These are phyloP conservation scores for Pseudogymnoascus sp. DNA, from an alignment of 2,329 filamentous ascomycete species.

Conservation along the genomic window DNA sequence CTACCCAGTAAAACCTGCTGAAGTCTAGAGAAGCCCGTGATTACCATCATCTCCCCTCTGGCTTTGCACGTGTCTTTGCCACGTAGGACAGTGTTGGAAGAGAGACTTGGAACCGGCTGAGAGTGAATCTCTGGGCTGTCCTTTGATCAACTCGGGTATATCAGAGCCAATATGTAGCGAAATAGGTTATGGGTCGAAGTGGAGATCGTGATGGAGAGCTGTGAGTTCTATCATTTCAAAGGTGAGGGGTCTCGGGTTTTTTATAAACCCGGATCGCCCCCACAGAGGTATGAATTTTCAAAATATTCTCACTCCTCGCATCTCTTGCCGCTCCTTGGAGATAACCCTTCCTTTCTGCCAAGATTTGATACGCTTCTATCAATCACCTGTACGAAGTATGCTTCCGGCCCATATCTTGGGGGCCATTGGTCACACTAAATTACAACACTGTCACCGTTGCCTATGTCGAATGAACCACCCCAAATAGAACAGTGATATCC, in stretches of 20 bases:
- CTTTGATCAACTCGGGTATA: neutral
- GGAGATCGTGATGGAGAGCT: neutral
- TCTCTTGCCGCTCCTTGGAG: neutral
- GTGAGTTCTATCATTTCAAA: neutral
- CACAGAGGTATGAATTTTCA: neutral
- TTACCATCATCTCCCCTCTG: no score
- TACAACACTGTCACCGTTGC: neutral
- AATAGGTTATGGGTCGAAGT: neutral
- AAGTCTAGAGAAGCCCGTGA: neutral
- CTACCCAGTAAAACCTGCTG: neutral
- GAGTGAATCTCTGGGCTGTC: neutral
- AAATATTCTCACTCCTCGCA: neutral
- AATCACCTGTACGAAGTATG: neutral
- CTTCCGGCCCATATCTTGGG: neutral
- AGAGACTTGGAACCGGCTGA: neutral
- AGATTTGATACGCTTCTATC: neutral
- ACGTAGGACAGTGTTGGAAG: neutral
- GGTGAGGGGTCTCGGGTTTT: neutral
- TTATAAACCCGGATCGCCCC: neutral
- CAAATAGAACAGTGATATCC: neutral
- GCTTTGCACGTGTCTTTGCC: neutral
- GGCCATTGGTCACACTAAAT: neutral
- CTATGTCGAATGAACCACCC: neutral
- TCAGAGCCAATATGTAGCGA: neutral
- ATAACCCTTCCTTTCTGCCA: neutral